Conservation (phyloP, 768 basidiomycete species). For the Megacollybia marginata region DNA sequence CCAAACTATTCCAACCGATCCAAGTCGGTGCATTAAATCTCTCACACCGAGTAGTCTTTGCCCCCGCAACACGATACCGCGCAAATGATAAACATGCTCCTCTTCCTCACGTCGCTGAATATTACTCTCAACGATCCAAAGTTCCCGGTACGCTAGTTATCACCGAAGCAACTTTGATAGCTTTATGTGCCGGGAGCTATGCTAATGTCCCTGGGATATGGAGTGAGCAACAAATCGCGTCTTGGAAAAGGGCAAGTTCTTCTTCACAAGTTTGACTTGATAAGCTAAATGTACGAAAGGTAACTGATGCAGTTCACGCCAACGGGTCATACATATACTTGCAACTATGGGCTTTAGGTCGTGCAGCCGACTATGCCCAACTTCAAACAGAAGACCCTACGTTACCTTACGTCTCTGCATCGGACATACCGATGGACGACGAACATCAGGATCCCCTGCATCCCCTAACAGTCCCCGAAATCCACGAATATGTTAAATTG, state of each 20-base stretch:
- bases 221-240: slow-evolving; percentile 31
- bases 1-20: slow-evolving; percentile 20
- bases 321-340: slow-evolving; percentile 38
- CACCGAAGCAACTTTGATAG: slow-evolving; percentile 35
- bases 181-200: slow-evolving; percentile 16
- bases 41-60: slow-evolving; percentile 26
- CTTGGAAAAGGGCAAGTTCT: slow-evolving; percentile 37
- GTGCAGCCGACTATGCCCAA: slow-evolving; percentile 12
- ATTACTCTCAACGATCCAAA: slow-evolving; percentile 24
- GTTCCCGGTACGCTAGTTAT: slow-evolving; percentile 29
- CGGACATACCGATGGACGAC: slow-evolving; percentile 10
- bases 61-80: slow-evolving; percentile 27
- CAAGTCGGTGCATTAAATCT: slow-evolving; percentile 17
- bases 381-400: slow-evolving; percentile 22
- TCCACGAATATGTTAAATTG: slow-evolving; percentile 39
- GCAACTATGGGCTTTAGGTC: slow-evolving; percentile 40
- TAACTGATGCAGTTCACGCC: slow-evolving; percentile 52
- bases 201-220: slow-evolving; percentile 30
- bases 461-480: slow-evolving; percentile 32
- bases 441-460: slow-evolving; percentile 7
- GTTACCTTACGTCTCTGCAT: slow-evolving; percentile 21
- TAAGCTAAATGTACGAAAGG: slow-evolving; percentile 21
- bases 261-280: too few relatives aligned
- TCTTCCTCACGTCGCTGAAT: slow-evolving; percentile 17
- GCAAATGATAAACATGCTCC: slow-evolving; percentile 16